A percentile compares a stretch with the other conserved stretches of the same genome.
Conservation (phyloP, 768 basidiomycete species). For the Gloeophyllum trabeum region DNA sequence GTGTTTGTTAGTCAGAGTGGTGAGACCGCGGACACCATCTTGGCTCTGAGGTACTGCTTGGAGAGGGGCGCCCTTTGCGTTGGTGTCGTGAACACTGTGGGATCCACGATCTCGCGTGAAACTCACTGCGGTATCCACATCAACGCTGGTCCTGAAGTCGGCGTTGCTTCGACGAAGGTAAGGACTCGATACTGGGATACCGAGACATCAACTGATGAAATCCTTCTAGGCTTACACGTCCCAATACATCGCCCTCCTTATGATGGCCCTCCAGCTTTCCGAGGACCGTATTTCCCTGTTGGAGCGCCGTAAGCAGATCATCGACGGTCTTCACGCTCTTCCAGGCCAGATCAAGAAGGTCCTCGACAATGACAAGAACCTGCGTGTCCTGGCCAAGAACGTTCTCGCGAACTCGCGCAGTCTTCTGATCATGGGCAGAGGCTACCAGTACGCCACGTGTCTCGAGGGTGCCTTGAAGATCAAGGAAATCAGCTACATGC, state of each 20-base stretch:
- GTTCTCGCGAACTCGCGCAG: slow-evolving; percentile 72
- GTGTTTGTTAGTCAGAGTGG: slow-evolving; percentile 96
- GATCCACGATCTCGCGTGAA: slow-evolving; percentile 94
- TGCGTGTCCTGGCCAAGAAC: slow-evolving; percentile 78
- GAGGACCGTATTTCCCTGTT: slow-evolving; percentile 95
- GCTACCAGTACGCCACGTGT: slow-evolving; percentile 98
- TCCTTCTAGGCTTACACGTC: slow-evolving; percentile 98
- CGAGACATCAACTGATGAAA: no score
- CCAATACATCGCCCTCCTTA: slow-evolving; percentile 94
- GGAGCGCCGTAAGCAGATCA: slow-evolving; percentile 85
- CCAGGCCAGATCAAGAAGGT: slow-evolving; percentile 84
- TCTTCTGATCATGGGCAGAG: slow-evolving; percentile 92
- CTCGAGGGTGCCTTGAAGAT: slow-evolving; percentile 98
- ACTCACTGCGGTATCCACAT: slow-evolving; percentile 99
- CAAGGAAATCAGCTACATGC: slow-evolving; percentile 97
- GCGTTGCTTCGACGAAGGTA: slow-evolving; percentile 97
- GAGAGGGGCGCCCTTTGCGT: slow-evolving; percentile 95
- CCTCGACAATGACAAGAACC: slow-evolving; percentile 61
- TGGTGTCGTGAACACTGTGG: slow-evolving; percentile 98
- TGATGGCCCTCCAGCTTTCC: slow-evolving; percentile 97
- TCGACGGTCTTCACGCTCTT: slow-evolving; percentile 84
- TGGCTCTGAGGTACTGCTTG: slow-evolving; percentile 91
- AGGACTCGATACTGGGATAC: slow-evolving; percentile 6
- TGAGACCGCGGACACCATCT: slow-evolving; percentile 96
- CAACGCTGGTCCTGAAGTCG: slow-evolving; percentile 97